Conservation (phyloP, 306 rosid genomes). For the Myrica gale region DNA sequence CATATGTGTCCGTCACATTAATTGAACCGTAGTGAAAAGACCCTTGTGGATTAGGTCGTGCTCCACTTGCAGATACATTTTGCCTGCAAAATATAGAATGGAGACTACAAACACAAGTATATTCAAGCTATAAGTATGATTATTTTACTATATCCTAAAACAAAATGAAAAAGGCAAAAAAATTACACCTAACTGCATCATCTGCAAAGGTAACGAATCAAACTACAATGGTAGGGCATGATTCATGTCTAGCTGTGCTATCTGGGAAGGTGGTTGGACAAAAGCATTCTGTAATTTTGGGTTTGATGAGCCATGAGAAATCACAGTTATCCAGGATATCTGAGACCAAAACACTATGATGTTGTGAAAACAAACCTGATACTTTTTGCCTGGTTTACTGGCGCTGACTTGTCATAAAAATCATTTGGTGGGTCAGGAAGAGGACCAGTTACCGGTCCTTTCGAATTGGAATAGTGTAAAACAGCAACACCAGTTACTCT, state of each 20-base stretch:
- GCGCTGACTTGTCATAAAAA: constrained; percentile 47
- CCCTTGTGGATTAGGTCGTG: constrained; percentile 96
- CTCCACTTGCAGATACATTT: constrained; percentile 88
- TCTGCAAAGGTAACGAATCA: neutral
- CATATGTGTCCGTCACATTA: constrained; percentile 72
- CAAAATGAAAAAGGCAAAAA: neutral
- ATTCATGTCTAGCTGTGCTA: neutral
- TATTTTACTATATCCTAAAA: neutral
- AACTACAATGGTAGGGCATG: neutral
- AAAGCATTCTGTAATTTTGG: neutral
- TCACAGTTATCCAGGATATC: constrained; percentile 4
- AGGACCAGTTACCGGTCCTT: constrained; percentile 77
- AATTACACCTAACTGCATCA: neutral
- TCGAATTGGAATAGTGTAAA: constrained; percentile 72
- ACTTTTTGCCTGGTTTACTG: constrained; percentile 76
- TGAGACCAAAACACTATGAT: constrained; percentile 7
- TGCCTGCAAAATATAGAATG: constrained; percentile 44
- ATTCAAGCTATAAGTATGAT: neutral
- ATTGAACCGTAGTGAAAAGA: constrained; percentile 79
- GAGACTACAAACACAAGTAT: constrained; percentile 9
- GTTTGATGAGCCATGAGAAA: neutral
- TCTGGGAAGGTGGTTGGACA: neutral
- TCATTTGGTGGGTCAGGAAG: constrained; percentile 80
- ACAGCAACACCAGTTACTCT: constrained; percentile 85
- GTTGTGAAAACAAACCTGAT: constrained; percentile 57